phyloP scores from a whole-genome alignment of 179 eudicot genomes.

The Drosera spatulata region DNA sequence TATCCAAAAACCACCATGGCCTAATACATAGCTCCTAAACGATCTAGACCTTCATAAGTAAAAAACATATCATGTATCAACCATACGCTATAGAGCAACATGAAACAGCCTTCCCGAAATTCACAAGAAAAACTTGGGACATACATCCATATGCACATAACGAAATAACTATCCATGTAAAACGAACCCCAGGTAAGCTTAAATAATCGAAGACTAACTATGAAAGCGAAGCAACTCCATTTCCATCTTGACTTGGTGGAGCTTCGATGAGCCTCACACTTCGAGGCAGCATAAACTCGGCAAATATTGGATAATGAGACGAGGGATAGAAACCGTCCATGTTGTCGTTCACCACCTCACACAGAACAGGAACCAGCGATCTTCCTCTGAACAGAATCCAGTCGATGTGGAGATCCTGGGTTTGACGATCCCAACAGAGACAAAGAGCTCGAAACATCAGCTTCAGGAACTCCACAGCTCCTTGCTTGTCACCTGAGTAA shows the following conservation, averaged over 20 bases:
- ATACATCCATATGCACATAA: too few species aligned
- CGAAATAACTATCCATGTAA: too few species aligned
- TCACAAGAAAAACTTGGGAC: too few species aligned
- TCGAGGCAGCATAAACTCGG: constrained; percentile 97
- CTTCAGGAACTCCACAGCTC: constrained; percentile 82
- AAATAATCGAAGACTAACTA: background rate
- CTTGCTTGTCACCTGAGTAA: constrained; percentile 70
- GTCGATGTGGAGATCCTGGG: constrained; percentile 93
- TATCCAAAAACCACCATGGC: too few species aligned
- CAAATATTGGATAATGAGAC: constrained; percentile 86
- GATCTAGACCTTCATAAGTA: too few species aligned
- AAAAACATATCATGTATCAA: too few species aligned
- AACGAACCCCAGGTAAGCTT: too few species aligned
- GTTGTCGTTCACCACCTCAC: constrained; percentile 84
- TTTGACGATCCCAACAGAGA: constrained; percentile 99
- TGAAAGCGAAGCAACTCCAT: constrained; percentile 1
- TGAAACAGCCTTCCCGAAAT: too few species aligned
- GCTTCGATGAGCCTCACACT: constrained; percentile 62
- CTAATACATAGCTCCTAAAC: too few species aligned
- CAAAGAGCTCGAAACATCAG: constrained; percentile 90
- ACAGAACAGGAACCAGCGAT: constrained; percentile 68
- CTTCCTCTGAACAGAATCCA: constrained; percentile 91
- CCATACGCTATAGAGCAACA: too few species aligned
- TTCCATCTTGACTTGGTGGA: constrained; percentile 23
- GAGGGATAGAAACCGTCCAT: constrained; percentile 89